Evolutionary conservation across 1,284 basidiomycete species (phyloP).

Genomic region (Chiua sp.): DNA sequence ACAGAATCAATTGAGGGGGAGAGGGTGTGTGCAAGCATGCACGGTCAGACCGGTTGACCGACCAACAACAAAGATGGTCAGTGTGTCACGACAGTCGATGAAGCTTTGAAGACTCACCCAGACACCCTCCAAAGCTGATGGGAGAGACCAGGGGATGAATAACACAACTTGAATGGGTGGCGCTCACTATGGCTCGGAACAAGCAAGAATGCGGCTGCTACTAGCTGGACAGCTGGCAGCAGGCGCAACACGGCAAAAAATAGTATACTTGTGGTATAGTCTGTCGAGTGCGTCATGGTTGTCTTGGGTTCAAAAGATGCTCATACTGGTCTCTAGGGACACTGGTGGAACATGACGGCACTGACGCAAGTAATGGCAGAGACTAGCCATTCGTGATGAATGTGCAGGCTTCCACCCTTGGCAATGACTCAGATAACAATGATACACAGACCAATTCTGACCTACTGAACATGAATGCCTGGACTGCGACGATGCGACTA

Average conservation of each 20-base stretch:
- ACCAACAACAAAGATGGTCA: too few relatives aligned
- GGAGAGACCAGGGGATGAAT: too few relatives aligned
- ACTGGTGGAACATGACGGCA: neutral
- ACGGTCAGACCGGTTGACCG: too few relatives aligned
- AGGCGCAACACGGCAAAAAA: too few relatives aligned
- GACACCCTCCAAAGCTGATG: too few relatives aligned
- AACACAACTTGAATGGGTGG: too few relatives aligned
- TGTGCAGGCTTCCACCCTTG: constrained; percentile 1
- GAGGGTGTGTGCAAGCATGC: too few relatives aligned
- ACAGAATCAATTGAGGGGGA: too few relatives aligned
- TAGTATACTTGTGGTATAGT: neutral
- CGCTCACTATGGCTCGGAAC: neutral
- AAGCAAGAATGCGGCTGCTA: too few relatives aligned
- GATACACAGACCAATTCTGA: constrained; percentile 21
- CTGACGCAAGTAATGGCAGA: constrained; percentile 2
- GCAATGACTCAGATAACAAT: neutral
- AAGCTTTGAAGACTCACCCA: too few relatives aligned
- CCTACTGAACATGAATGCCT: constrained; percentile 18
- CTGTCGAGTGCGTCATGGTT: constrained; percentile 21
- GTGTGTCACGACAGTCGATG: too few relatives aligned
- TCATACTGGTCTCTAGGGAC: constrained; percentile 11
- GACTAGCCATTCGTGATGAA: constrained; percentile 4
- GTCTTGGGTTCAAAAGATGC: neutral
- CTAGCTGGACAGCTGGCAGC: too few relatives aligned
- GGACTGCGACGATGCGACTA: constrained; percentile 26